These are phyloP conservation scores for Stagonosporopsis chrysanthemi DNA, from an alignment of 2,329 filamentous ascomycete species.

Conservation along the genomic window DNA sequence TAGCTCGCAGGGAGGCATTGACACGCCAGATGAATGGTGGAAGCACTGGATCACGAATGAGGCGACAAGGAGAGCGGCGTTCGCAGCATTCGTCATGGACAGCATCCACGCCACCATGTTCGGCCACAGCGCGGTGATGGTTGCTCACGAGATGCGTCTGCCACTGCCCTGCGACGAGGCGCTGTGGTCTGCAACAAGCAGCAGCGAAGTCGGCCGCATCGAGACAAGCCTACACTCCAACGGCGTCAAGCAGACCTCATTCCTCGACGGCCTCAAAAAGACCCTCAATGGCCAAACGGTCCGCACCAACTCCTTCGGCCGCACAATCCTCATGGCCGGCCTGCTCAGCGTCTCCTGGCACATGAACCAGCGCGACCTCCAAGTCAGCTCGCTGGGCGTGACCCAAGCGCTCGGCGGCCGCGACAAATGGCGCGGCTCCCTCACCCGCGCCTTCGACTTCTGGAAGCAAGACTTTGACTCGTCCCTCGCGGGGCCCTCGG, in stretches of 20 bases:
- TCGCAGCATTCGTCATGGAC: constrained; percentile 93
- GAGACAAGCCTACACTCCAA: constrained; percentile 82
- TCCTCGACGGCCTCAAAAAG: constrained; percentile 88
- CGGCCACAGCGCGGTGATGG: constrained; percentile 95
- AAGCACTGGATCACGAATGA: constrained; percentile 95
- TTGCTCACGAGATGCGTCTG: constrained; percentile 91
- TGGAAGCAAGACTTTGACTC: constrained; percentile 95
- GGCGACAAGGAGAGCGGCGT: constrained; percentile 86
- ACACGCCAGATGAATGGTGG: constrained; percentile 90
- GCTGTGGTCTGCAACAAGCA: constrained; percentile 89
- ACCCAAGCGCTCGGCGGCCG: constrained; percentile 81
- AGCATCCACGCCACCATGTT: constrained; percentile 98
- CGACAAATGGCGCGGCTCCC: constrained; percentile 86
- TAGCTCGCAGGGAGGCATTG: constrained; percentile 57
- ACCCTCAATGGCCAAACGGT: constrained; percentile 87
- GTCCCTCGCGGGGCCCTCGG: constrained; percentile 68
- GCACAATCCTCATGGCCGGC: constrained; percentile 92
- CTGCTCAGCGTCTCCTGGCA: constrained; percentile 95
- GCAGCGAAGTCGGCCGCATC: constrained; percentile 82
- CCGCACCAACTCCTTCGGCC: constrained; percentile 89
- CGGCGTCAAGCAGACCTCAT: constrained; percentile 83
- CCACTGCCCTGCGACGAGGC: constrained; percentile 92
- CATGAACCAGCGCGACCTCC: constrained; percentile 94
- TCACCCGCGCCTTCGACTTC: constrained; percentile 88
- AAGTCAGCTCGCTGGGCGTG: constrained; percentile 86